phyloP scores from a whole-genome alignment of 2,329 filamentous ascomycete species.

The Aaosphaeria arxii region DNA sequence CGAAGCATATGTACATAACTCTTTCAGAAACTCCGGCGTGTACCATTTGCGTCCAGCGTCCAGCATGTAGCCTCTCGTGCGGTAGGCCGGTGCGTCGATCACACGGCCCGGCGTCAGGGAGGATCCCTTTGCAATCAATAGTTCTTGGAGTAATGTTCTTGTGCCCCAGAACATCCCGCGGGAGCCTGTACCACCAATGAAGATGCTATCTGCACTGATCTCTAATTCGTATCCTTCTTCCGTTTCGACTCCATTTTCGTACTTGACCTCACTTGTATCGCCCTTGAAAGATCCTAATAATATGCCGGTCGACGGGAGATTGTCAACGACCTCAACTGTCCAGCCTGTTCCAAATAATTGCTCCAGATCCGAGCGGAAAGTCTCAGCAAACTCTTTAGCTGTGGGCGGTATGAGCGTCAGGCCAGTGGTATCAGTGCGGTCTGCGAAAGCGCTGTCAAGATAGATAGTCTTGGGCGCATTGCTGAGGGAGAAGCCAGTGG shows the following conservation, averaged over 20 bases:
- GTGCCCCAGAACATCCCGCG: constrained; percentile 50
- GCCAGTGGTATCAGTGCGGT: constrained; percentile 42
- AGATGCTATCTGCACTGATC: constrained; percentile 31
- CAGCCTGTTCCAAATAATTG: constrained; percentile 41
- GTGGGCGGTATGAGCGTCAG: constrained; percentile 53
- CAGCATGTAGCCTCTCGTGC: constrained; percentile 45
- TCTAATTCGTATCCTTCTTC: constrained; percentile 52
- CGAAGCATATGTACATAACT: constrained; percentile 44
- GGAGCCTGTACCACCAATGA: constrained; percentile 42
- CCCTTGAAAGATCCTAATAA: constrained; percentile 38
- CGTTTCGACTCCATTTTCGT: constrained; percentile 47
- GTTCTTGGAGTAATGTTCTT: constrained; percentile 44
- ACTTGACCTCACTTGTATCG: constrained; percentile 33
- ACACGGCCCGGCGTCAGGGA: constrained; percentile 24
- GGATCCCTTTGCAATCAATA: constrained; percentile 35
- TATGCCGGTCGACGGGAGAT: constrained; percentile 41
- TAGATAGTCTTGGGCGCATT: constrained; percentile 36
- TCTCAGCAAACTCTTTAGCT: constrained; percentile 48
- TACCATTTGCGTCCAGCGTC: constrained; percentile 48
- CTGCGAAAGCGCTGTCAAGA: constrained; percentile 40
- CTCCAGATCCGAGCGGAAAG: constrained; percentile 46
- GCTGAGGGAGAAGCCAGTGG: constrained; percentile 19
- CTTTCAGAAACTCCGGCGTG: constrained; percentile 39
- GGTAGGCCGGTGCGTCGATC: constrained; percentile 43
- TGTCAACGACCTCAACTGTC: constrained; percentile 39